Evolutionary conservation across 108 stramenopile species (phyloP), one percentile per base, ranked within the genome.

Genomic region (Seminavis robusta): DNA sequence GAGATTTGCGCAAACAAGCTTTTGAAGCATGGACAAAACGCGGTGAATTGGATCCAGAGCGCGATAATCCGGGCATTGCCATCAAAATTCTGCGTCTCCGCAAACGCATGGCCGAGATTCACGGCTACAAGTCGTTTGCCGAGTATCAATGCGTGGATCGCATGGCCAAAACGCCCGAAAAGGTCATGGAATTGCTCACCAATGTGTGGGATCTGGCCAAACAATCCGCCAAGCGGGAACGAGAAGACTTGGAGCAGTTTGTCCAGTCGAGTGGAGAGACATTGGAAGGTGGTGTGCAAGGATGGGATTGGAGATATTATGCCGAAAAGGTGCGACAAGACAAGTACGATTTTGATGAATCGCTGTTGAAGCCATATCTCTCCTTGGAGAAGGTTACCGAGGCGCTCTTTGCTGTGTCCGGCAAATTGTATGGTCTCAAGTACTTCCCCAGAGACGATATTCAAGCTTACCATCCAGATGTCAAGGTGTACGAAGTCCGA

Each of bases 291-390:
- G 80, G 79, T 2, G 70, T 89, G 34, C 67, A 85, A 53, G 60
- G 83, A 0, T 85, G 83, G 83, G 88, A 89, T 80, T 89, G 88
- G 88, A 55, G 88, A 7, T 89, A 67, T 47, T 81, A 82, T 45
- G 88, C 88, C 3, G 82, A 83, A 38, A 65, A 84, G 38, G 87
- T 89, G 3, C 63, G 82, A 1, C 56, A 67, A 3, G 79, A 78
- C 26, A 80, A 78, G 49, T 89, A 78, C 49, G 68, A 80, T 54
- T 84, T 85, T 55, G 87, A 89, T 41, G 87, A 89, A 40, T 62
- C 51, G 52, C 59, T 77, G 26, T 47, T 89, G 64, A 84, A 84
- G 47, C 87, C 87, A 0, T 89, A 89, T 38, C 55, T 89, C 17
- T 70, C 72, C 29, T 66, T 89, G 42, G 81, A 84, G 39, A 37